Evolutionary conservation across 139 green algal species (phyloP), one percentile per base, ranked within the genome.

Genomic region (Klebsormidium nitens): DNA sequence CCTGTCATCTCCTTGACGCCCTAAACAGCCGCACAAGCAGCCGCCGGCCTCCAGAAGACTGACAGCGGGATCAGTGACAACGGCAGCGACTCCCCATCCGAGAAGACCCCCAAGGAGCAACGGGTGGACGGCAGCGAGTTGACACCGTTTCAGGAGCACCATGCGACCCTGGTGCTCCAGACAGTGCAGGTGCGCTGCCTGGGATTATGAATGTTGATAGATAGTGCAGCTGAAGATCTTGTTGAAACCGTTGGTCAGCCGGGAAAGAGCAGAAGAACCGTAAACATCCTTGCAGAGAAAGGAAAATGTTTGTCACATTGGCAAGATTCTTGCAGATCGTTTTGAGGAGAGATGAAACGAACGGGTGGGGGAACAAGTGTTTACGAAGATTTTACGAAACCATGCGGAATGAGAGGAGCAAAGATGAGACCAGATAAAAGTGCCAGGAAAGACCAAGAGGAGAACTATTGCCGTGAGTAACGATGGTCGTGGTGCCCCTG

Each of bases 101-200:
- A n/a, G n/a, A n/a, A n/a, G n/a, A n/a, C n/a, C n/a, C n/a, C n/a
- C n/a, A n/a, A n/a, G n/a, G n/a, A n/a, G n/a, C n/a, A n/a, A n/a
- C n/a, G n/a, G n/a, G n/a, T n/a, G n/a, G n/a, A n/a, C n/a, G n/a
- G n/a, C n/a, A 26, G 42, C 11, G 61, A 69, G 46, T 23, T 69
- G 50, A 49, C 64, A n/a, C 8, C 36, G 3, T 71, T 23, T 35
- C 64, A 36, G 26, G 40, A 71, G 17, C 11, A 71, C n/a, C 64
- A 71, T 17, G 64, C 64, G 2, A 5, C 8, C 6, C 29, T 69
- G 37, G 52, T 71, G 2, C 42, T 71, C 14, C 2, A 32, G 26
- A 8, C 36, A 36, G 40, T 71, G n/a, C 42, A 31, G 2, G 40
- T 62, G 39, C 32, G 34, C 59, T 66, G 36, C 5, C 59, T 11